Base-by-base conservation (phyloP, 148 eudicot genomes). In the Chenopodium suecicum region DNA sequence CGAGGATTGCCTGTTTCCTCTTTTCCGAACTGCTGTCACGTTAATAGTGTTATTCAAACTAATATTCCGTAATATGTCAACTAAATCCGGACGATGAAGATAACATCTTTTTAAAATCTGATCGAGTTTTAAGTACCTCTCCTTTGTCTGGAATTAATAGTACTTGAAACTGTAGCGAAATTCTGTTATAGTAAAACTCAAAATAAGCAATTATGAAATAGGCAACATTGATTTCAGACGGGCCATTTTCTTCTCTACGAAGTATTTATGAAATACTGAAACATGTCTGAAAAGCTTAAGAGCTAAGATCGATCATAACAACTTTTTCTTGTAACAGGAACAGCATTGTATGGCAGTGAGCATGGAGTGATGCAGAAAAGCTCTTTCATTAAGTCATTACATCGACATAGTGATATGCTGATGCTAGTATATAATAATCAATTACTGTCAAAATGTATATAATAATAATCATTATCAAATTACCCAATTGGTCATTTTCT, bases 321-420 rank as follows among this genome's bases (percentile, higher is more conserved):
- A 60, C 25, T 68, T 68, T 50, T 16, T 78, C 37, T 9, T 78
- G 80, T 78, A 29, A 48, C 74, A 68, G 81, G 74, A 17, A 27
- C 46, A 67, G 17, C 64, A 78, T 48, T 37, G 58, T 48, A 48
- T 5, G 23, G 23, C 27, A 52, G 66, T 62, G 54, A 72, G n/a
- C 75, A 72, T 72, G 75, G 75, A 72, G 54, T 72, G 47, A 46
- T 22, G 12, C 29, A 72, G 12, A 46, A 72, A 72, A 72, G 56
- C 17, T 9, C 2, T 44, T 7, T 70, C 23, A 66, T 29, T 27
- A 2, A 4, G 34, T 31, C 44, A 37, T 22, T 70, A 34, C 50
- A 25, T 54, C 22, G 20, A 52, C 64, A 48, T 27, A 58, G 77
- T 50, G 60, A 74, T 17, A 62, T 69, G 73, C 46, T 70, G 74